Evolutionary conservation across 768 basidiomycete genomes (phyloP), one percentile per base, ranked within the genome.

Genomic region (Mycena floridula): DNA sequence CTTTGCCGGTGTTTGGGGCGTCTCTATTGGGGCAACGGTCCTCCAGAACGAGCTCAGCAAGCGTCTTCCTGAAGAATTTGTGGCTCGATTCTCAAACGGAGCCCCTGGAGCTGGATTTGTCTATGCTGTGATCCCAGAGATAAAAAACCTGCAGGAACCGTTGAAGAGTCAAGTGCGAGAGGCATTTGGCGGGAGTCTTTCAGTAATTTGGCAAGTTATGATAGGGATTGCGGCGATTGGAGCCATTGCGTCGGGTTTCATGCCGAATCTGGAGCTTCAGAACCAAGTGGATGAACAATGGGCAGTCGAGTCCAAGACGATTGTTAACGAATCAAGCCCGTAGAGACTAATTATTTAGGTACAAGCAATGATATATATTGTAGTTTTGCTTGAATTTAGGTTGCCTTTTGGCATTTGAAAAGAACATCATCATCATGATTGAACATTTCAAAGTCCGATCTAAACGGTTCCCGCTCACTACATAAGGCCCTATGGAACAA

Each of bases 31-130:
- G 2, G 55, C 59, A 3, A 58, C 62, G 1, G 47, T 69, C 25
- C 54, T 72, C 6, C 63, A 66, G 44, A 72, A 70, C 50, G 42
- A 62, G 45, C 61, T 73, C 21, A 39, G 41, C 8, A 50, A 45
- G 8, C 44, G 47, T 1, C 54, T 72, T 0, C 68, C 72, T 0
- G 23, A 39, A 0, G 47, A 44, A 2, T 63, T 68, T 44, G 27
- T 57, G 2, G 40, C 45, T 0, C 25, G 45, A 24, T 51, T 65
- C 46, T 55, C 58, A 0, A 25, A 13, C 8, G 44, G 44, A 9
- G 12, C 21, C 11, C n/a, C 7, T 4, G 23, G 28, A 25, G 44
- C 37, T 7, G 22, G 23, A 4, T 5, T 39, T 8, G 22, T 24
- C n/a, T 45, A 45, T 21, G 7, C 20, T 7, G 21, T 21, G 3